Percentiles rank a stretch among this genome's conserved stretches.
phyloP scores from a whole-genome alignment of 2,329 filamentous ascomycete genomes.

The Colletotrichum nymphaeae region DNA sequence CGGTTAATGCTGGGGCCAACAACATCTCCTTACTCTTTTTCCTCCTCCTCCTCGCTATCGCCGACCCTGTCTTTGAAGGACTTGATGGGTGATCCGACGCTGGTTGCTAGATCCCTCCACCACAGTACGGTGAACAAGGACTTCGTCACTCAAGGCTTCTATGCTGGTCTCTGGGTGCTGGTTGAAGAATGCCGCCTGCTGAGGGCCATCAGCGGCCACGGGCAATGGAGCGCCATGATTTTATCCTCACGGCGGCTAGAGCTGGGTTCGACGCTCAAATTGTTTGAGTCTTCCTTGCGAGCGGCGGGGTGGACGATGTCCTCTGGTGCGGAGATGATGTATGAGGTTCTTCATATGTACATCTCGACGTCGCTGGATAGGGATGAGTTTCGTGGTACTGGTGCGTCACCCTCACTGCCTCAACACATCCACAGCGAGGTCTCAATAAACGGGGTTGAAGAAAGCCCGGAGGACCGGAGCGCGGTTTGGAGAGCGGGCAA shows the following conservation, averaged over 20 bases:
- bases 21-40: neutral
- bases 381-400: neutral
- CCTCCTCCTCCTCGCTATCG: neutral
- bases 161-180: neutral
- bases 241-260: slow-evolving; percentile 1
- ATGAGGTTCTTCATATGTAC: neutral
- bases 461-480: neutral
- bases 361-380: too few species aligned
- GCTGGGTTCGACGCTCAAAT: neutral
- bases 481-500: neutral
- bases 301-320: neutral
- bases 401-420: neutral
- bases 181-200: slow-evolving; percentile 5
- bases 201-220: neutral
- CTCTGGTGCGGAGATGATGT: neutral
- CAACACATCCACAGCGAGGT: neutral
- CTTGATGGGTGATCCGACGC: neutral
- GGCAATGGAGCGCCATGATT: slow-evolving; percentile 13
- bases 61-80: neutral
- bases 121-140: neutral
- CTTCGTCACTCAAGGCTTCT: neutral
- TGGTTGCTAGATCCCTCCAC: neutral
- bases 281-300: neutral
- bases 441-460: neutral
- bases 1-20: neutral